phyloP scores from a whole-genome alignment of 2,329 filamentous ascomycete species.

The Fusarium aywerte region DNA sequence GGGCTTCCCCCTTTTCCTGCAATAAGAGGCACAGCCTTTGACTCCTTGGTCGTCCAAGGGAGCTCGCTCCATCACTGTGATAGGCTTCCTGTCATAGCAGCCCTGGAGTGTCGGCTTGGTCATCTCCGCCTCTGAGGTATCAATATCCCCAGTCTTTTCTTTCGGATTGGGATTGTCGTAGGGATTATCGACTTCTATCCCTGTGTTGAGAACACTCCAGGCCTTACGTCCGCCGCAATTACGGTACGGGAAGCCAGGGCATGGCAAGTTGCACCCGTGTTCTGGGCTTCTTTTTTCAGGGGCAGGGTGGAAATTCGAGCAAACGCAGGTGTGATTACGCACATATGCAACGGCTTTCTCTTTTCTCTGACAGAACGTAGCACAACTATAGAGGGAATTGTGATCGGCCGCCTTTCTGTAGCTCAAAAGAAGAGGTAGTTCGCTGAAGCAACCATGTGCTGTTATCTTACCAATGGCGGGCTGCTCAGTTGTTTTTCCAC shows the following conservation, averaged over 20 bases:
- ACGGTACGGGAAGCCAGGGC: neutral
- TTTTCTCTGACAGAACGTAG: neutral
- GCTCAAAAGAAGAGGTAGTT: neutral
- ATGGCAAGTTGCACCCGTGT: neutral
- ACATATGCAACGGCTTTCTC: neutral
- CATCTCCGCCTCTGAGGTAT: fast-evolving
- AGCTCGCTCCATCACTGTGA: no score
- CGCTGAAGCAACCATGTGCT: slow-evolving; percentile 13
- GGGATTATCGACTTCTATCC: neutral
- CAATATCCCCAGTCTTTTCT: neutral
- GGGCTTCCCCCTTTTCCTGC: neutral
- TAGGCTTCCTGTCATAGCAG: neutral
- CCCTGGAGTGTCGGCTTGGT: neutral
- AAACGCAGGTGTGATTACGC: neutral
- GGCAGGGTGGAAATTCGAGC: slow-evolving; percentile 10
- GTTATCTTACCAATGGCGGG: neutral
- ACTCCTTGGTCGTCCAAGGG: no score
- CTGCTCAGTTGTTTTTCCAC: fast-evolving
- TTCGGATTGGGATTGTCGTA: neutral
- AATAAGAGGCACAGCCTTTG: neutral
- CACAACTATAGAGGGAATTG: neutral
- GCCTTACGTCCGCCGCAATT: neutral
- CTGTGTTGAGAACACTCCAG: slow-evolving; percentile 8
- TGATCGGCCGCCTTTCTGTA: no score
- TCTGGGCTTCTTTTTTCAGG: neutral